Conservation (phyloP, 1,284 basidiomycete species). For the Termitomyces sp. region DNA sequence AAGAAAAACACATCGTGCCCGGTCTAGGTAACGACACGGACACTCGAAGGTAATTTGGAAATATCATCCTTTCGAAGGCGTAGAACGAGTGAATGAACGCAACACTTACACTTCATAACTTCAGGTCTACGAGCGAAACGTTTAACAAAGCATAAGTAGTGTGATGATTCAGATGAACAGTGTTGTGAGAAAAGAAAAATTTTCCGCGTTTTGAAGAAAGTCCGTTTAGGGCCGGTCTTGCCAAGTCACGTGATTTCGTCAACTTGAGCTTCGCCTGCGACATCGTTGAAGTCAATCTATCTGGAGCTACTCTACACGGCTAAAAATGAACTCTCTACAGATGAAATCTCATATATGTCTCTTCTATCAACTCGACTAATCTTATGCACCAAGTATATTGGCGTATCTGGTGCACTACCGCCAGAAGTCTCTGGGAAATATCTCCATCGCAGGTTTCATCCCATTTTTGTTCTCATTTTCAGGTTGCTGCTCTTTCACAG, state of each 20-base stretch:
- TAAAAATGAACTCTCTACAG: neutral
- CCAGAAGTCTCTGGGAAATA: neutral
- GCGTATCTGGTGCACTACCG: too few species aligned
- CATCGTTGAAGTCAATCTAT: neutral
- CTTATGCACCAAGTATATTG: too few species aligned
- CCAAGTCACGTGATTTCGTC: neutral
- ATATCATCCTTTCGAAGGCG: slow-evolving; percentile 48
- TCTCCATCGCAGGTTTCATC: neutral
- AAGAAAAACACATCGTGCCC: slow-evolving; percentile 50
- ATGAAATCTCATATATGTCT: neutral
- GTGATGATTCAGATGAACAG: too few species aligned
- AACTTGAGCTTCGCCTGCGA: too few species aligned
- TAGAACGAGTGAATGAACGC: slow-evolving; percentile 10
- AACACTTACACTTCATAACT: neutral
- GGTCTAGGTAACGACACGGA: slow-evolving; percentile 44
- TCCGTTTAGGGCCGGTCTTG: slow-evolving; percentile 11
- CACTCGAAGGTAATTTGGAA: slow-evolving; percentile 41
- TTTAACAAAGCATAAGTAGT: too few species aligned
- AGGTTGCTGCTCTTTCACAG: too few species aligned
- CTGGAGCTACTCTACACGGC: neutral
- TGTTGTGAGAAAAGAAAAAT: neutral
- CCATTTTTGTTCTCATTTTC: neutral
- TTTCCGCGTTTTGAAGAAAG: slow-evolving; percentile 10
- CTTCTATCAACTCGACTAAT: too few species aligned
- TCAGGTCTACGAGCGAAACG: too few species aligned